A percentile compares a stretch with the other conserved stretches of the same genome.
Evolutionary conservation across 495 filamentous ascomycete genomes (phyloP).

Genomic region (Aspergillus conjunctus): DNA sequence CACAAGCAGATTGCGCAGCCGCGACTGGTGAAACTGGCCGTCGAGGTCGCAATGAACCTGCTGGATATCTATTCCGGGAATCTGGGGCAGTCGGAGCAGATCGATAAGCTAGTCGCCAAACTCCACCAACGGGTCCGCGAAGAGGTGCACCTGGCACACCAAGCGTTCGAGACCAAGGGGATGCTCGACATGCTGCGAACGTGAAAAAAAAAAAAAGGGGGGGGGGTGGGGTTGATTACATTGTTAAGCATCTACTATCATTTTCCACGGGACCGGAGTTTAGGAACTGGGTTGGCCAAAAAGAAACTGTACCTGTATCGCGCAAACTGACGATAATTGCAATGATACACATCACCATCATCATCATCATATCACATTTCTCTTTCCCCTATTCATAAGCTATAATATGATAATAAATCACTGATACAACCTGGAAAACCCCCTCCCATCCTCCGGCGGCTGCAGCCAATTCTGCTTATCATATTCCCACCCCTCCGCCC

Average conservation of each 20-base stretch:
- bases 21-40: constrained; percentile 71
- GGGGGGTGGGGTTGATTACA: not conserved
- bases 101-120: constrained; percentile 64
- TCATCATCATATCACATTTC: not conserved
- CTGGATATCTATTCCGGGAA: constrained; percentile 86
- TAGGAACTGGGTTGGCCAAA: constrained; percentile 2
- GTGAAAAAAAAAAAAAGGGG: constrained; percentile 4
- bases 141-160: constrained; percentile 80
- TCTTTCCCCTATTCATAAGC: constrained; percentile 6
- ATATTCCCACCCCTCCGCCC: constrained; percentile 68
- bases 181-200: constrained; percentile 77
- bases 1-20: constrained; percentile 76
- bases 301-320: constrained; percentile 6
- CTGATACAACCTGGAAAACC: constrained; percentile 69
- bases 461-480: constrained; percentile 93
- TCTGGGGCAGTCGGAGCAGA: constrained; percentile 69
- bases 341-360: not conserved
- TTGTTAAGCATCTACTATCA: not conserved
- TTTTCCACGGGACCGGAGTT: not conserved
- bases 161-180: constrained; percentile 73
- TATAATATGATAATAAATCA: constrained; percentile 8
- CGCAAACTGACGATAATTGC: constrained; percentile 13
- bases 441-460: constrained; percentile 69
- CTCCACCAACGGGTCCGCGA: constrained; percentile 68
- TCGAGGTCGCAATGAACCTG: constrained; percentile 76